Evolutionary conservation across 495 filamentous ascomycete genomes (phyloP), one percentile per base, ranked within the genome.

Genomic region (Penicillium diatomitis): DNA sequence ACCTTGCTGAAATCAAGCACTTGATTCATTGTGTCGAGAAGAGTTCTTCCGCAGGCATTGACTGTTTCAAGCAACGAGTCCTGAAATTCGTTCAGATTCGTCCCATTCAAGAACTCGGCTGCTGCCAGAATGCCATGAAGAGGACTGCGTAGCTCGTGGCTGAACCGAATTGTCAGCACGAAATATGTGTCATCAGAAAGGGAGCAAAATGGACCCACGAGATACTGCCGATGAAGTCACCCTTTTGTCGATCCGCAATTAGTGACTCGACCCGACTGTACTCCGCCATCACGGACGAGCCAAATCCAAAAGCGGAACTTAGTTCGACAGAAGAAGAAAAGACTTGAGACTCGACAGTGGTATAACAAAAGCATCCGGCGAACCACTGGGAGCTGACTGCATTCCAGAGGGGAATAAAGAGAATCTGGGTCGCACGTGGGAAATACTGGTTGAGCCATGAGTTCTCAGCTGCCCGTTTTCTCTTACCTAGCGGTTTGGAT

Each of bases 21-120:
- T 58, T 90, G 84, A 50, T 88, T 83, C 61, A 90, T 84, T 0
- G 85, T 88, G 52, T 92, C 87, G 9, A 94, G 68, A 2, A 92
- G 60, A 0, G 87, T 90, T 46, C 79, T 77, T 0, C 84, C 84
- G 49, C 85, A 92, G 4, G 81, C 79, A 44, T 87, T 81, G 46
- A 92, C 78, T 5, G 85, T 88, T 43, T 85, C 76, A 1, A 88
- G 70, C 38, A 88, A 72, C n/a, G 78, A 81, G 30, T 68, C 66
- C 58, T 87, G 83, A 34, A 77, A 78, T 34, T 75, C 66, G 48
- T 71, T 71, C 2, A 71, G 57, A 10, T 69, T 49, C 2, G 71
- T 76, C n/a, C 68, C 66, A 32, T 69, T 63, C 39, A 77, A 50
- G 48, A 94, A 82, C 57, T 92, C 86, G 2, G 80, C 80, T 39